phyloP scores from a whole-genome alignment of 345 rosid species.

The Cardamine chenopodiifolia region DNA sequence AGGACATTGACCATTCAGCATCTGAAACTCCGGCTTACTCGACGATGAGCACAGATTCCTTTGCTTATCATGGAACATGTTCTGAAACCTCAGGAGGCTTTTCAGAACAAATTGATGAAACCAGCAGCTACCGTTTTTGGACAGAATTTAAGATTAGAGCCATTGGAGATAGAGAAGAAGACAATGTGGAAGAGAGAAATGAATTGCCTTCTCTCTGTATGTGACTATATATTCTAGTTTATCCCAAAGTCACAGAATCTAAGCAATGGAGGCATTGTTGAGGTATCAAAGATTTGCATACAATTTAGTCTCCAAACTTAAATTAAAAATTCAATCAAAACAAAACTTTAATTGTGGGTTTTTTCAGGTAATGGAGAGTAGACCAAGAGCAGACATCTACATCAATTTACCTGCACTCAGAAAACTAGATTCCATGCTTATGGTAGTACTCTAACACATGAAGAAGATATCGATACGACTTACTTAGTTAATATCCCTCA shows the following conservation, averaged over 20 bases:
- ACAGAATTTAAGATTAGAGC: constrained; percentile 78
- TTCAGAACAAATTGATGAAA: constrained; percentile 62
- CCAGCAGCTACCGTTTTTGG: constrained; percentile 88
- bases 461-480: not conserved
- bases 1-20: constrained; percentile 44
- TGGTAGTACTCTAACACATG: constrained; percentile 45
- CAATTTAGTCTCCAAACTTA: not conserved
- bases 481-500: not conserved
- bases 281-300: constrained; percentile 44
- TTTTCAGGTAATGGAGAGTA: constrained; percentile 72
- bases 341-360: not conserved
- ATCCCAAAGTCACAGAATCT: constrained; percentile 60
- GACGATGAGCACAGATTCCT: constrained; percentile 60
- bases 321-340: not conserved
- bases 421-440: constrained; percentile 88
- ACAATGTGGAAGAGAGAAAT: constrained; percentile 91
- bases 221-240: constrained; percentile 74
- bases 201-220: constrained; percentile 83
- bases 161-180: constrained; percentile 76
- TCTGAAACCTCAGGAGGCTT: constrained; percentile 64
- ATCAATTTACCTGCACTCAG: constrained; percentile 85
- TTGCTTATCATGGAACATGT: constrained; percentile 54
- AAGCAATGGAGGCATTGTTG: constrained; percentile 60
- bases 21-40: constrained; percentile 61
- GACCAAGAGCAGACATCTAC: constrained; percentile 71